Base-by-base conservation (phyloP, 352 stramenopile species). In the Phytophthora boehmeriae region DNA sequence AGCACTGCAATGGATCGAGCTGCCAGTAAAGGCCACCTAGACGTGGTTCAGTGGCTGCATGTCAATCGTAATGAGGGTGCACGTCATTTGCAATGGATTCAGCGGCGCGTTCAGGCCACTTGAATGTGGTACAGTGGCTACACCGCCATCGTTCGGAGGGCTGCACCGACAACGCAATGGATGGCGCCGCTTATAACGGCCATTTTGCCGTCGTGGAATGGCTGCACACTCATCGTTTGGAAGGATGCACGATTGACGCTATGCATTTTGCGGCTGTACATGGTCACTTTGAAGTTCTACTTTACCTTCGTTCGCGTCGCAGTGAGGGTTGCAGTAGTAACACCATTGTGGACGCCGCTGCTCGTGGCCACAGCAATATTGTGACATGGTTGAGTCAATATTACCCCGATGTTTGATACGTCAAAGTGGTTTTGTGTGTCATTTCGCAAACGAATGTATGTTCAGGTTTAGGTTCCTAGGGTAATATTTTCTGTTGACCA, bases 11-110 rank as follows among this genome's bases (percentile, higher is more conserved):
- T 80, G 68, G 61, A 73, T 42, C 32, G 59, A 22, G 73, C 73
- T 13, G 73, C 68, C 14, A 62, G 45, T 6, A 71, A 67, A 20
- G 69, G 69, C 4, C 66, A 81, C 38, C 57, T 81, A 22, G 5
- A 72, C 2, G 63, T 78, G n/a, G 49, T 78, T 23, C 54, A 70
- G 34, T 78, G 64, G 65, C 54, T 81, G 1, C 66, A 76, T 19
- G 20, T 23, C 8, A 55, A 77, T 27, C 66, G 66, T 30, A 3
- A 11, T 13, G 63, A 62, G 25, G 51, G 63, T 67, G 63, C 17
- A 71, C 63, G 11, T n/a, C 48, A n/a, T 63, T 59, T 45, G 62
- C 62, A 1, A 65, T 70, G 48, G 62, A 70, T 32, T 58, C 39
- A 4, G 57, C 63, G 2, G 50, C 63, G 16, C 35, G 55, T 16